Conservation (phyloP, 345 rosid genomes). For the Raphanus sativus region DNA sequence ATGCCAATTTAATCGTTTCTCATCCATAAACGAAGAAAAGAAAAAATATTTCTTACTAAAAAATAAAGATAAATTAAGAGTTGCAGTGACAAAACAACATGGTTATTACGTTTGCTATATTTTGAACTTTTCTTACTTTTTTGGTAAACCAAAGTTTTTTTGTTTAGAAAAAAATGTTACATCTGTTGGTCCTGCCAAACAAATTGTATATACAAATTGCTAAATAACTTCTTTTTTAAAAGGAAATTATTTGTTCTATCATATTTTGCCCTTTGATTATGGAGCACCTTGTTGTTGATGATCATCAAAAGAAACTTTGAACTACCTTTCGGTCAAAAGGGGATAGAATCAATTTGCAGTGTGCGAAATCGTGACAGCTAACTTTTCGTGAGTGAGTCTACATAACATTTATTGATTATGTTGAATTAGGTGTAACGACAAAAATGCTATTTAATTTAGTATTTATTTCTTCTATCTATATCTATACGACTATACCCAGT, state of each 20-base stretch:
- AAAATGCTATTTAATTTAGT: conserved; percentile 19
- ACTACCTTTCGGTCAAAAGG: conserved; percentile 34
- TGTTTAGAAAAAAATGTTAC: not conserved
- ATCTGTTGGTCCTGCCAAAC: not conserved
- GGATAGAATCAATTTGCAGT: not conserved
- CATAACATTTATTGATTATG: not conserved
- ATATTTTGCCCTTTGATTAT: conserved; percentile 10
- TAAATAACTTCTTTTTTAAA: not conserved
- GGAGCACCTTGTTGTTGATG: conserved; percentile 13
- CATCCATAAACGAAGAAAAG: not conserved
- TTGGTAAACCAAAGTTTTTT: too few relatives aligned
- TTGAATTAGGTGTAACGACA: conserved; percentile 22
- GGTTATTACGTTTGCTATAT: too few relatives aligned
- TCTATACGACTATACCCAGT: too few relatives aligned
- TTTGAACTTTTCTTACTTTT: not conserved
- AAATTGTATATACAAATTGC: not conserved
- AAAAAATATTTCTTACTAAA: not conserved
- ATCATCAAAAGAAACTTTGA: conserved; percentile 4
- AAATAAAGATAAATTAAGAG: not conserved
- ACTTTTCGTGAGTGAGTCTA: conserved; percentile 29
- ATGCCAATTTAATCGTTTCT: not conserved
- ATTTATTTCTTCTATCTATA: conserved; percentile 11
- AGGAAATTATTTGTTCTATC: not conserved
- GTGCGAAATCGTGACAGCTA: conserved; percentile 33
- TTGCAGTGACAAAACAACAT: not conserved